Evolutionary conservation across 352 stramenopile genomes (phyloP).

Genomic region (Blastocystis sp.): DNA sequence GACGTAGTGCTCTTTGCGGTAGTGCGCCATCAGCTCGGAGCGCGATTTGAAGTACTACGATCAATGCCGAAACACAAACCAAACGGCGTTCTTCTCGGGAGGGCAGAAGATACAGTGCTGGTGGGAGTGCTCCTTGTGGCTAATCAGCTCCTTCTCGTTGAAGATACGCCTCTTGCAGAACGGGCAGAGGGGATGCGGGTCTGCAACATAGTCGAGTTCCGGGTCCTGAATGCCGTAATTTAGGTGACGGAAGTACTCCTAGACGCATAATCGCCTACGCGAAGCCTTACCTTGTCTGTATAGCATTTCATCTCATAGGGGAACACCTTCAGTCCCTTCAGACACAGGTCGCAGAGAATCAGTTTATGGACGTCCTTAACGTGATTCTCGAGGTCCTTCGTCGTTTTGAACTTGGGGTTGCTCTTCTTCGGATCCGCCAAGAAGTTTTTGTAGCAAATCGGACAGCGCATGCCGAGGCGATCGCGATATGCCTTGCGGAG

Average conservation of each 20-base stretch:
- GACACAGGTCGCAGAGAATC: conserved; percentile 44
- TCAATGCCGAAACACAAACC: not conserved
- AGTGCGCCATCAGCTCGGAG: conserved; percentile 12
- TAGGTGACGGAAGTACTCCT: conserved; percentile 35
- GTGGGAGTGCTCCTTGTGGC: conserved; percentile 12
- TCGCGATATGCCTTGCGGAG: conserved; percentile 4
- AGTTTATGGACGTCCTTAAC: not conserved
- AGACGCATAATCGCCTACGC: not conserved
- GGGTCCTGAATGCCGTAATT: conserved; percentile 2
- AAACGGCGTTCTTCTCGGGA: conserved; percentile 26
- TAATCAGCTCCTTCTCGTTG: conserved; percentile 33
- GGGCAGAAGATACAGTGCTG: conserved; percentile 65
- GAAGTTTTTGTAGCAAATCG: conserved; percentile 44
- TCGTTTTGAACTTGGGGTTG: conserved; percentile 40
- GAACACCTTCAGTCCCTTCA: conserved; percentile 35
- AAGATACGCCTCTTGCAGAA: conserved; percentile 59
- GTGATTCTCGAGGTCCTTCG: conserved; percentile 48
- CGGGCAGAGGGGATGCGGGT: conserved; percentile 31
- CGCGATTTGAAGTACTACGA: conserved; percentile 42
- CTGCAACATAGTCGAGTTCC: conserved; percentile 26
- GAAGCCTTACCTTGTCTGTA: not conserved
- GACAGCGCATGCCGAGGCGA: conserved; percentile 41
- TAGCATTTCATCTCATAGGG: conserved; percentile 59
- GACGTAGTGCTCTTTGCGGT: conserved; percentile 22
- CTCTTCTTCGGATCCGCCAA: not conserved